Base-by-base conservation (phyloP, 1,284 basidiomycete species). In the Leccinum pachyderme region DNA sequence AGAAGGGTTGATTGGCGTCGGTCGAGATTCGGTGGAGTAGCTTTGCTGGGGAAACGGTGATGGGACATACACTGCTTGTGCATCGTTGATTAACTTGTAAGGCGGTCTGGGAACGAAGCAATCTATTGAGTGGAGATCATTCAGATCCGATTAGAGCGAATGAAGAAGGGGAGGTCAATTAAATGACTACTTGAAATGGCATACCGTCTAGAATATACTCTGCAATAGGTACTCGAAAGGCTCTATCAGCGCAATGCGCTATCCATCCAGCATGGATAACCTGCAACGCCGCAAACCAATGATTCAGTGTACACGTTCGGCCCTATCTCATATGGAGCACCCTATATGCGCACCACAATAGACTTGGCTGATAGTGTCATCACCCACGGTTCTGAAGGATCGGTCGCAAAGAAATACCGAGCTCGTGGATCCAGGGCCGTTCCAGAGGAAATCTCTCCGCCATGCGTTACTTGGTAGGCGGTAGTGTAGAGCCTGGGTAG, bases 191-290 rank as follows among this genome's bases (percentile, higher is more conserved):
- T 47, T 52, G 51, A 52, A 43, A 52, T 46, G 32, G 57, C 68
- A 39, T 57, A 80, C 80, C 75, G 39, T 82, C 80, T 18, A 81
- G 72, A 7, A 77, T 73, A 55, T 79, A 82, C 32, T 69, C 60
- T 25, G 73, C 64, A 22, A 80, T 68, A 2, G 79, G 78, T 62
- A 79, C 73, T 6, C 63, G 58, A 52, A 80, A 79, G 7, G 70
- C 61, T 48, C 75, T 69, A n/a, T 65, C 57, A 35, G 76, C 63
- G 52, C 75, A 81, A 56, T 74, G 67, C 18, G 65, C 56, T 37
- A 81, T 76, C 81, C 80, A 82, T 5, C 62, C 64, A 3, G 70
- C 73, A 54, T 78, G 75, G 43, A 77, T 69, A 29, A 78, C 77
- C 76, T 79, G 33, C 3, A 15, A 24, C 28, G 25, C 7, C 22